Evolutionary conservation across 78 protist species (phyloP).

Genomic region (Protostelium mycophagum): DNA sequence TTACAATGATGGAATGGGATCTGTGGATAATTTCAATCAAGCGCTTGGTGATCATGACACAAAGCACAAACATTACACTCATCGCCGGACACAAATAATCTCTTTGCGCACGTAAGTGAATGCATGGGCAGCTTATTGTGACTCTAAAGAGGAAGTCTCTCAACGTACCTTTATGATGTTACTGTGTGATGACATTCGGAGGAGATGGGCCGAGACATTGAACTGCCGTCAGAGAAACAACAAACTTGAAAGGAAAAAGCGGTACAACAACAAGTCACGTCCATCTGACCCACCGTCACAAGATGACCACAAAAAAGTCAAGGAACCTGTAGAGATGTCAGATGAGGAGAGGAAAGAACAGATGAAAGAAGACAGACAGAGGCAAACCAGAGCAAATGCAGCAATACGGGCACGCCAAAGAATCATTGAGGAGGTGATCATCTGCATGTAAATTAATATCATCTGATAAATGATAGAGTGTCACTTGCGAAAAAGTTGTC

Average conservation of each 20-base stretch:
- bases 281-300: no score
- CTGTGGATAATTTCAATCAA: neutral
- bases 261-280: neutral
- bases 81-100: neutral
- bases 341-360: neutral
- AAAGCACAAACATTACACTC: neutral
- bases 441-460: no score
- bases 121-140: neutral
- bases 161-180: no score
- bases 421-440: neutral
- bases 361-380: neutral
- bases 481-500: no score
- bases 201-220: neutral
- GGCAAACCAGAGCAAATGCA: no score
- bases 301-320: no score
- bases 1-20: neutral
- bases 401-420: neutral
- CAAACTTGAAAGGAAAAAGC: neutral
- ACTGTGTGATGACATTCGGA: neutral
- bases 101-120: neutral
- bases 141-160: neutral
- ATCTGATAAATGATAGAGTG: no score
- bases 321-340: neutral
- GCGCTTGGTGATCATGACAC: neutral
- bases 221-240: neutral